A percentile compares a stretch with the other conserved stretches of the same genome.
Conservation (phyloP, 2,329 filamentous ascomycete genomes). For the Fusarium equiseti region DNA sequence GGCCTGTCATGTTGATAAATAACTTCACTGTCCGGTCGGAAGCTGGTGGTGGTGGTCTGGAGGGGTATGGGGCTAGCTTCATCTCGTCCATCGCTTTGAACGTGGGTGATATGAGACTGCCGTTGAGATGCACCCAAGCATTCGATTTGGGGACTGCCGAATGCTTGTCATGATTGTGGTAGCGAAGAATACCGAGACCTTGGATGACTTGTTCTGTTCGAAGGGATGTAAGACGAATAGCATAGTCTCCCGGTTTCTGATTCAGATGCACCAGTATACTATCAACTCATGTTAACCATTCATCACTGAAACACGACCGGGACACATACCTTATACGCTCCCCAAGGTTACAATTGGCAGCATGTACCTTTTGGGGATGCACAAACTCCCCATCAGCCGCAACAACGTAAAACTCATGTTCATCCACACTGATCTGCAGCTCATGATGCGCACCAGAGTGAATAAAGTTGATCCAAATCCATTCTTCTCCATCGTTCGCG, state of each 20-base stretch:
- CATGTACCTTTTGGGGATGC: neutral
- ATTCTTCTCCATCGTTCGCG: neutral
- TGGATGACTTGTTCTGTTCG: neutral
- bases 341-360: neutral
- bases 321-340: neutral
- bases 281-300: neutral
- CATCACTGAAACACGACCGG: rapidly evolving
- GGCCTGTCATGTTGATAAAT: neutral
- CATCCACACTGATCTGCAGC: neutral
- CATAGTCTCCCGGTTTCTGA: neutral
- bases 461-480: slow-evolving; percentile 1
- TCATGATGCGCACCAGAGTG: slow-evolving; percentile 3
- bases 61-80: neutral
- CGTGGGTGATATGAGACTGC: neutral
- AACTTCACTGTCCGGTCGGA: neutral
- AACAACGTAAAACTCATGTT: neutral
- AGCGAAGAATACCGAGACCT: neutral
- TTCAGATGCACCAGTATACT: neutral
- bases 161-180: rapidly evolving
- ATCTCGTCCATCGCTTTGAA: neutral
- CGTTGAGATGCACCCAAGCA: neutral
- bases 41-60: neutral
- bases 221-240: neutral
- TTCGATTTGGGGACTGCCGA: neutral
- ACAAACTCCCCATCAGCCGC: neutral